Evolutionary conservation across 2,329 filamentous ascomycete genomes (phyloP), one percentile per base, ranked within the genome.

Genomic region (Colletotrichum incanum): DNA sequence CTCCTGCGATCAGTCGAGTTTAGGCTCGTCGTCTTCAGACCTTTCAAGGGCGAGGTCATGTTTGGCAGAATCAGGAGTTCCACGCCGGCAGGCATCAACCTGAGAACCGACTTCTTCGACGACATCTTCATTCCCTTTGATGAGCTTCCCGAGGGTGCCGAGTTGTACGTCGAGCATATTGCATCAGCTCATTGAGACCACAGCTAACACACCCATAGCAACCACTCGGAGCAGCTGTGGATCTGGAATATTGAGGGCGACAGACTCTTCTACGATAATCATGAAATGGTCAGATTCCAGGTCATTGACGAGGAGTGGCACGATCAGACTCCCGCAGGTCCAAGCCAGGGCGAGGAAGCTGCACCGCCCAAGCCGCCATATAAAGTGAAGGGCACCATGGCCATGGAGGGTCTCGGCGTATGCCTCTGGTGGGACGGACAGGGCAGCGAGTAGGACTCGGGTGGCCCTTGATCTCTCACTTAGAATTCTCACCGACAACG

Each of bases 31-130:
- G 95, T 99, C 39, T 99, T 98, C 82, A 92, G 96, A 31, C 96
- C 96, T 0, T 98, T 98, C 86, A 97, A 97, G 80, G 94, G 94
- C 59, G 96, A 99, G 81, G 94, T 98, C 72, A 88, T 99, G 78
- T 87, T 94, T 55, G 96, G 94, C 20, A 92, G 91, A 75, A 98
- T 99, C 81, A 92, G 92, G 74, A 92, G 91, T 75, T 92, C 92
- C 45, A 92, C 89, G 1, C 87, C 91, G 9, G 85, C 91, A 1
- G 95, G 93, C 47, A 94, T 97, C 77, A 90, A 91, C 77, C 87
- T 98, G 72, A 91, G 92, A 60, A 92, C 95, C 5, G 94, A 98
- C 74, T 99, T 99, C 81, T 99, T 98, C 77, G 93, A 96, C 76
- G 95, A 98, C 74, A 94, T 99, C 41, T 92, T 94, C 71, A 91